These are phyloP conservation scores for Pyrenula aspistea DNA, from an alignment of 495 filamentous ascomycete genomes.

Conservation along the genomic window DNA sequence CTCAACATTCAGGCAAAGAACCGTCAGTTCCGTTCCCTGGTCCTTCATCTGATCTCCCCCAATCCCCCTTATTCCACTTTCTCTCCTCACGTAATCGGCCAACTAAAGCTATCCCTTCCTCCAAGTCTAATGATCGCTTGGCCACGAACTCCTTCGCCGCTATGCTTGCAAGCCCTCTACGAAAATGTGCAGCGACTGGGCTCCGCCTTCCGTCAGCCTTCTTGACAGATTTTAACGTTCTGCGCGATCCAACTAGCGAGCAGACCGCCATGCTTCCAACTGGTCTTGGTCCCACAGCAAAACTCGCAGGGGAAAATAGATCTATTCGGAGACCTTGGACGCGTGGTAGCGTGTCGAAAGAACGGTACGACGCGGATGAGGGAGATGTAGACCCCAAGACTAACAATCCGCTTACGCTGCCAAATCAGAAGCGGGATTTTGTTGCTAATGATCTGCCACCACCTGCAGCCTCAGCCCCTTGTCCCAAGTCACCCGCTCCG, in stretches of 20 bases:
- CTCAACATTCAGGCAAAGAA: too few relatives aligned
- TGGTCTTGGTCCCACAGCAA: not conserved
- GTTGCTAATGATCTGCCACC: too few relatives aligned
- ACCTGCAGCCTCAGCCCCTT: too few relatives aligned
- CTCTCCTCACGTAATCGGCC: constrained; percentile 8
- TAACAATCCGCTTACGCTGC: too few relatives aligned
- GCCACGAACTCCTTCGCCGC: constrained; percentile 30
- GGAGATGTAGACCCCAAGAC: too few relatives aligned
- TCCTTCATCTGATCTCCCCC: constrained; percentile 27
- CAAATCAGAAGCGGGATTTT: too few relatives aligned
- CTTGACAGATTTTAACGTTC: constrained; percentile 47
- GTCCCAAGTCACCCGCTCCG: too few relatives aligned
- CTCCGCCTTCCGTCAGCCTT: constrained; percentile 48
- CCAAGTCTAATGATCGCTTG: constrained; percentile 26
- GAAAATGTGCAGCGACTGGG: constrained; percentile 47
- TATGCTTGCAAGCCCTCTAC: constrained; percentile 52
- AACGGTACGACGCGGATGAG: constrained; percentile 8
- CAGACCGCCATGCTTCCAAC: not conserved
- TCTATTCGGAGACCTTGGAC: not conserved
- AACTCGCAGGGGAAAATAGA: not conserved
- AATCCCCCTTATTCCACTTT: constrained; percentile 22
- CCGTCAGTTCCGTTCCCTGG: not conserved
- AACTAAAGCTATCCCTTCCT: constrained; percentile 17
- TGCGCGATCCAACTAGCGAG: constrained; percentile 9
- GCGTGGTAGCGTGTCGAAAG: not conserved